Evolutionary conservation across 805 yeast genomes (phyloP), one percentile per base, ranked within the genome.

Genomic region (Vanderwaltozyma verrucispora): DNA sequence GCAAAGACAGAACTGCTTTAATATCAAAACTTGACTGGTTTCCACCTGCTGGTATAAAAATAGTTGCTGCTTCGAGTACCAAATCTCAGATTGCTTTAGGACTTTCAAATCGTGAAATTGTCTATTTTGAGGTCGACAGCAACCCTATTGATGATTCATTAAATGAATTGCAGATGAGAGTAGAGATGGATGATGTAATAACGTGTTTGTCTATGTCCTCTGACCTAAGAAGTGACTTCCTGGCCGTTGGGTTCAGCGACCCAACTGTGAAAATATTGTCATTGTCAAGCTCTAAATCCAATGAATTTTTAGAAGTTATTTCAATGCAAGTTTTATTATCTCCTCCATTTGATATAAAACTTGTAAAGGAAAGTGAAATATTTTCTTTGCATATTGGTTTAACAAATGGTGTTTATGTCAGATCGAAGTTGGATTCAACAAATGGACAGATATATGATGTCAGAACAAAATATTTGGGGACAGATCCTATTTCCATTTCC

Each of bases 371-470:
- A 13, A 37, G 18, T 37, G 16, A 8, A 7, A 42, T 63, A n/a
- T n/a, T n/a, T 3, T 67, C 62, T 41, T 68, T 83, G 10, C 94
- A 87, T 56, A 71, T 86, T 35, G 96, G 96, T 2, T 68, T 87
- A 67, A 70, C 63, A n/a, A 84, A 77, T 55, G 97, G 97, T 16
- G 74, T 88, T 1, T 85, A 80, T 59, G 77, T 78, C 2, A 64
- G 79, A 14, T 72, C 85, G 0, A 59, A 63, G 5, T 47, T 87
- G 28, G 85, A 82, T 50, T 50, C 54, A 0, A 49, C 62, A 4
- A 65, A 79, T 3, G 96, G 95, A 3, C 68, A 74, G 16, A 54
- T 80, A 12, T 62, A 72, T 1, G 79, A 80, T 45, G 73, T 86
- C 1, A 66, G 80, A 48, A 74, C 76, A 14, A 77, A 79, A 50